phyloP scores from a whole-genome alignment of 148 eudicot species.

The Dianthus caryophyllus region DNA sequence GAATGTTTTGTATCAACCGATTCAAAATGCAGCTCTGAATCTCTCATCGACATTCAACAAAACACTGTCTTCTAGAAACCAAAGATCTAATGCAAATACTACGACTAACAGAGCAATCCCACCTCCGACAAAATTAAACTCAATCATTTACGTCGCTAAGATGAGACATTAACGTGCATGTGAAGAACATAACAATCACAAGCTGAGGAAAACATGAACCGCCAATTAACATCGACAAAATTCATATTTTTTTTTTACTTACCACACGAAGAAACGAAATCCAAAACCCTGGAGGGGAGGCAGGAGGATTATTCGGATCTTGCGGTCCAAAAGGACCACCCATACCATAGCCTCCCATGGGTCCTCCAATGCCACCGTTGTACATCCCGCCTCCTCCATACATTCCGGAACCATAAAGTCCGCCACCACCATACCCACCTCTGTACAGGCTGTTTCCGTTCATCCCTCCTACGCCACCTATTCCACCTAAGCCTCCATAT shows the following conservation, averaged over 20 bases:
- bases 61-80: background rate
- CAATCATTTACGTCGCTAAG: background rate
- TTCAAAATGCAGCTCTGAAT: background rate
- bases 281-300: slow-evolving; percentile 96
- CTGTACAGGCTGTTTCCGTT: slow-evolving; percentile 62
- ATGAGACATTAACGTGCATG: background rate
- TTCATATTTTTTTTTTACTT: slow-evolving; percentile 20
- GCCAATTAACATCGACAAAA: background rate
- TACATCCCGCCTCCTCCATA: slow-evolving; percentile 27
- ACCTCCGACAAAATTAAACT: background rate
- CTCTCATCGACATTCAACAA: background rate
- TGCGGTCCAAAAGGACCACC: slow-evolving; percentile 57
- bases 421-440: slow-evolving; percentile 62
- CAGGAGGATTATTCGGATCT: slow-evolving; percentile 89
- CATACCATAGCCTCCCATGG: slow-evolving; percentile 15
- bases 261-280: slow-evolving; percentile 89
- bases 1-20: background rate
- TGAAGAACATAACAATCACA: background rate
- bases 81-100: background rate
- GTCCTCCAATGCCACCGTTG: slow-evolving; percentile 14
- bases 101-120: background rate
- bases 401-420: slow-evolving; percentile 41
- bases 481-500: slow-evolving; percentile 48
- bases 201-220: background rate
- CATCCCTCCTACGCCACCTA: slow-evolving; percentile 35